Base-by-base conservation (phyloP, 2,329 filamentous ascomycete genomes). In the Diaporthe caulivora region DNA sequence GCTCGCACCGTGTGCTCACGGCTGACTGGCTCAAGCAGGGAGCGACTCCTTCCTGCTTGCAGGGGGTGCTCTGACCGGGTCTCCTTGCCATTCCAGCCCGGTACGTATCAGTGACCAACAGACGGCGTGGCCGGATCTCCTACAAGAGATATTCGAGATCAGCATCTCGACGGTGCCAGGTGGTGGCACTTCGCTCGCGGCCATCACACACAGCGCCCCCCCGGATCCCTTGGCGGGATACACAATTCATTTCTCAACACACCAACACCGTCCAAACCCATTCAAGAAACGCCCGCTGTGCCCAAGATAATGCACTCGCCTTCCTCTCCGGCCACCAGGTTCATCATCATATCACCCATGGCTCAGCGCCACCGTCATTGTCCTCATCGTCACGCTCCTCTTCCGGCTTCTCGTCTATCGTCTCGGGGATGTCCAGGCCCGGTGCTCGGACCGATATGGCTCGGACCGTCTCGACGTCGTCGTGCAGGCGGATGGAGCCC, bases 311-410 rank as follows among this genome's bases (percentile, higher is more conserved):
- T 51, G n/a, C 55, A 34, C 26, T 44, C 24, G 6, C 10, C 21
- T 21, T n/a, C 7, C 24, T 21, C 15, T 11, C 17, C 31, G 21
- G 8, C 9, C 31, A n/a, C 29, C 29, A 21, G 44, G 26, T 70
- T 55, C 1, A 40, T 70, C 51, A 47, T 70, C n/a, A 71, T 24
- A 71, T 40, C 31, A 62, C 54, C 68, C 68, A 71, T 26, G 68
- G 68, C 42, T 71, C 68, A 31, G 68, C 68, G 1, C 68, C 68
- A 21, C 76, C 72, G 26, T 79, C 73, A 18, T 81, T 77, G 3
- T 78, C 78, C 5, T 76, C 74, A 9, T 72, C 72, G 42, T 71
- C 71, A 29, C 49, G 72, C n/a, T 80, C 78, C 47, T 82, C 55
- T 42, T 51, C 55, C 37, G 18, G 40, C 47, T 62, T 62, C 68